Conservation (phyloP, 106 monocot species). For the Dendrobium huoshanense region DNA sequence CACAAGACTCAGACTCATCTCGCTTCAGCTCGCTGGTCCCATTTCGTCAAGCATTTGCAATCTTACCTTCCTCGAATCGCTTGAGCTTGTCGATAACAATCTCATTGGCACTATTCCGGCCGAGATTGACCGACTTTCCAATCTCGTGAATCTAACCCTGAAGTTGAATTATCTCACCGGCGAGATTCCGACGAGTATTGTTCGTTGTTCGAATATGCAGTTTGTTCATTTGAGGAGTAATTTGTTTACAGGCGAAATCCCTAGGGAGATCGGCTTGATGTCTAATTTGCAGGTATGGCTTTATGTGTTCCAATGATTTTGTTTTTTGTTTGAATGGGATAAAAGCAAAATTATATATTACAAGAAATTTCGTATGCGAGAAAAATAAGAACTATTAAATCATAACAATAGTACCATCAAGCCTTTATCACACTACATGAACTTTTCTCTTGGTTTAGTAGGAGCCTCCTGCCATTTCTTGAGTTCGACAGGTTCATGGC, state of each 20-base stretch:
- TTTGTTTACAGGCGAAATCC: slow-evolving; percentile 7
- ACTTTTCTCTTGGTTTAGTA: too few relatives aligned
- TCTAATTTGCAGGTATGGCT: background rate
- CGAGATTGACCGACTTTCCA: slow-evolving; percentile 14
- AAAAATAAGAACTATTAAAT: too few relatives aligned
- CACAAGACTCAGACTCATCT: slow-evolving; percentile 14
- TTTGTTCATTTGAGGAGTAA: slow-evolving; percentile 2
- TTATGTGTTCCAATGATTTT: too few relatives aligned
- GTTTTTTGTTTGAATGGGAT: too few relatives aligned
- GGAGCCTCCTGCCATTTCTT: too few relatives aligned
- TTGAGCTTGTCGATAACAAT: slow-evolving; percentile 21
- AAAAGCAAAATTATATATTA: too few relatives aligned
- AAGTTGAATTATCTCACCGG: slow-evolving; percentile 17
- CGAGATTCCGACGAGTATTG: slow-evolving; percentile 1
- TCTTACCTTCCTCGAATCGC: slow-evolving; percentile 27
- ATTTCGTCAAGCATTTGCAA: slow-evolving; percentile 30
- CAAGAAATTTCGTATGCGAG: too few relatives aligned
- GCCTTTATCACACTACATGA: too few relatives aligned
- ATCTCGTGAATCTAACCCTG: slow-evolving; percentile 22
- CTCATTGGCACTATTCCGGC: slow-evolving; percentile 26
- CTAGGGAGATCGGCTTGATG: background rate
- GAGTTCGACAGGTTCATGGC: too few relatives aligned
- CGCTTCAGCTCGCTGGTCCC: slow-evolving; percentile 21
- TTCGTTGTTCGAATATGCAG: slow-evolving; percentile 3
- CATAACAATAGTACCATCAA: too few relatives aligned